Percentiles rank a stretch among this genome's conserved stretches.
Evolutionary conservation across 2,329 filamentous ascomycete species (phyloP).

Genomic region (Colletotrichum sp.): DNA sequence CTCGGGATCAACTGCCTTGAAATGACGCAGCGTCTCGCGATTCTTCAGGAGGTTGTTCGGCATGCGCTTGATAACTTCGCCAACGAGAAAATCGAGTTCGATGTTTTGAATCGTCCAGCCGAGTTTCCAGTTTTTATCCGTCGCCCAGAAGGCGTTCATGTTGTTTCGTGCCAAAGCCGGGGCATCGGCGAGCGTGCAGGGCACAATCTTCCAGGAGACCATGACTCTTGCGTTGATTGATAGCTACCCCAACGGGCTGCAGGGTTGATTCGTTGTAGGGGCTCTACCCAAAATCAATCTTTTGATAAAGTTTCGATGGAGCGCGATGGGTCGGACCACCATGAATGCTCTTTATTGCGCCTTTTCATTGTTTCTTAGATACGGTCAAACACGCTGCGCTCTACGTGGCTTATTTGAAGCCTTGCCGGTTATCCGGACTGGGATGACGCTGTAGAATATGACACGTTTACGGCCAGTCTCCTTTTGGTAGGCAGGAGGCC

Average conservation of each 20-base stretch:
- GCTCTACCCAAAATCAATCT: background rate
- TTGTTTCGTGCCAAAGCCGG: slow-evolving; percentile 27
- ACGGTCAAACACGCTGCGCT: background rate
- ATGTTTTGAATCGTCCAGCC: slow-evolving; percentile 12
- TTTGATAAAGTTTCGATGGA: background rate
- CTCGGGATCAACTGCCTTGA: slow-evolving; percentile 26
- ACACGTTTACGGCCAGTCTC: background rate
- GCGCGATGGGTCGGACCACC: background rate
- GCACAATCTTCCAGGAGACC: background rate
- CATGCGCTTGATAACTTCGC: slow-evolving; percentile 12
- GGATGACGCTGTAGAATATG: background rate
- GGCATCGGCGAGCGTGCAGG: slow-evolving; percentile 25
- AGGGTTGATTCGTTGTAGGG: background rate
- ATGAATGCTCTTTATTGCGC: background rate
- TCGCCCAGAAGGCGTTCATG: slow-evolving; percentile 28
- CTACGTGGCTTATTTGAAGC: background rate
- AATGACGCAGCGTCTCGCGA: slow-evolving; percentile 22
- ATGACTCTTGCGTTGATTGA: background rate
- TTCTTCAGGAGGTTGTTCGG: slow-evolving; percentile 23
- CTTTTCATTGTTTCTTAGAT: background rate
- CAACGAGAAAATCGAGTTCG: slow-evolving; percentile 16
- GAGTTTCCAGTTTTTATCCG: slow-evolving; percentile 25
- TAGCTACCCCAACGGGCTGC: background rate
- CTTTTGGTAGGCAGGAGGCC: background rate
- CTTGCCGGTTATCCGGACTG: background rate